Conservation (phyloP, 1,284 basidiomycete genomes). For the Moniliella sp. region DNA sequence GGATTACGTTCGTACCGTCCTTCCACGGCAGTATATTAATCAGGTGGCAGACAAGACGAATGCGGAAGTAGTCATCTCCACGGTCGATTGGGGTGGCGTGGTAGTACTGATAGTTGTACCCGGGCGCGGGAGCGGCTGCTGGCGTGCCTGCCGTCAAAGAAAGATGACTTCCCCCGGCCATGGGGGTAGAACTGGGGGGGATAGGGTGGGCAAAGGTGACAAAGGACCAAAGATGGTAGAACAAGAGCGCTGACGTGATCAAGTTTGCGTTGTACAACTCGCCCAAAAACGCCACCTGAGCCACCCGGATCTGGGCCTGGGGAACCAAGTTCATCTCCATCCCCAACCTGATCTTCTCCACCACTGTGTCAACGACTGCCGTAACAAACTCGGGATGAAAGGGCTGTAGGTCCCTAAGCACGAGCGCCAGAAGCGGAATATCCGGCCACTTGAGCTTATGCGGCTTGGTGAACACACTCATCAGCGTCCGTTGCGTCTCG, state of each 20-base stretch:
- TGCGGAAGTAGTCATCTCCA: constrained; percentile 83
- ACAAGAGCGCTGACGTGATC: constrained; percentile 64
- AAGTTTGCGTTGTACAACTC: constrained; percentile 94
- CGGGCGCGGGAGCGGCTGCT: too few relatives aligned
- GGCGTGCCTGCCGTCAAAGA: too few relatives aligned
- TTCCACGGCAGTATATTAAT: constrained; percentile 90
- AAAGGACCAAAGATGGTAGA: constrained; percentile 79
- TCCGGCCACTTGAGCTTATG: constrained; percentile 88
- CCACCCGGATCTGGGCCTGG: constrained; percentile 73
- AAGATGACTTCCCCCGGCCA: too few relatives aligned
- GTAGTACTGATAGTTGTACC: too few relatives aligned
- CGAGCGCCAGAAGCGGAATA: constrained; percentile 71
- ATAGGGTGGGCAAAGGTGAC: constrained; percentile 91
- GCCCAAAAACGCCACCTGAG: constrained; percentile 76
- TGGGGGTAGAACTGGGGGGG: too few relatives aligned
- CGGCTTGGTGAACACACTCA: constrained; percentile 74
- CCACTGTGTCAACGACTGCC: constrained; percentile 70
- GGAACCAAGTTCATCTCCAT: constrained; percentile 78
- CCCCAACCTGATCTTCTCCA: constrained; percentile 73
- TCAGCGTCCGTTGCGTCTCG: constrained; percentile 36
- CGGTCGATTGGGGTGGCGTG: constrained; percentile 59
- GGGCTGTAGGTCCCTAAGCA: constrained; percentile 74
- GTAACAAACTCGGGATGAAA: constrained; percentile 75
- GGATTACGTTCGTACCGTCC: constrained; percentile 85
- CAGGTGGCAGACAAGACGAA: constrained; percentile 71